Evolutionary conservation across 2,329 filamentous ascomycete genomes (phyloP).

Genomic region (Aspergillus sp.): DNA sequence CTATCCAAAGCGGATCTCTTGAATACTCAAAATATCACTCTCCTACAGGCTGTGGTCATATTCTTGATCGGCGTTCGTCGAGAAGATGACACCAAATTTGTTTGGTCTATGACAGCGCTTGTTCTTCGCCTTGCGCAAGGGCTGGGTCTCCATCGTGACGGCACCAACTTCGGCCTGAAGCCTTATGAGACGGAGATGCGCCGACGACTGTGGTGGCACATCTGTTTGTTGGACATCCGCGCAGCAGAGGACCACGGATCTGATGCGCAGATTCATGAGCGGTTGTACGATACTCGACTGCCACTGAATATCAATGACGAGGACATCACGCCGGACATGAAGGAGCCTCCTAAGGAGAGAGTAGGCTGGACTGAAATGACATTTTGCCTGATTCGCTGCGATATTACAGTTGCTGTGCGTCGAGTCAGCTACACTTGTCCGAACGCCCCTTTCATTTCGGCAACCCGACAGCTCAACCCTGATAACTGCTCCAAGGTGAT

Average conservation of each 20-base stretch:
- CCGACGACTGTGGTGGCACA: conserved; percentile 55
- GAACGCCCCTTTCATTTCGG: conserved; percentile 24
- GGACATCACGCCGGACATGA: conserved; percentile 52
- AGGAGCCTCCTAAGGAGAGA: conserved; percentile 51
- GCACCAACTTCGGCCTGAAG: conserved; percentile 48
- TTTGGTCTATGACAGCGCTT: conserved; percentile 47
- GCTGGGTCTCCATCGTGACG: conserved; percentile 56
- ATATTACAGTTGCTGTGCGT: conserved; percentile 50
- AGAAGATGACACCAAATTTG: conserved; percentile 45
- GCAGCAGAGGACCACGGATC: conserved; percentile 54
- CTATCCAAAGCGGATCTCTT: conserved; percentile 65
- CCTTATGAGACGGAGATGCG: conserved; percentile 57
- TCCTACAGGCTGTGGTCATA: conserved; percentile 64
- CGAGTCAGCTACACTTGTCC: conserved; percentile 43
- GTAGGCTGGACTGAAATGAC: conserved; percentile 58
- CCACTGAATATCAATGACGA: conserved; percentile 57
- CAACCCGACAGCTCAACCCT: conserved; percentile 20
- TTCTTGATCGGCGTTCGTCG: conserved; percentile 57
- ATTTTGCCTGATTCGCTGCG: conserved; percentile 54
- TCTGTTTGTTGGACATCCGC: conserved; percentile 52
- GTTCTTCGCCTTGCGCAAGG: conserved; percentile 47
- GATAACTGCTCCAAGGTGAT: conserved; percentile 50
- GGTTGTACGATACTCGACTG: conserved; percentile 49
- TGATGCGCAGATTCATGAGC: conserved; percentile 48
- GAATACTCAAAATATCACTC: conserved; percentile 61